Evolutionary conservation across 2,329 filamentous ascomycete species (phyloP).

Genomic region (Stachybotrys echinatus): DNA sequence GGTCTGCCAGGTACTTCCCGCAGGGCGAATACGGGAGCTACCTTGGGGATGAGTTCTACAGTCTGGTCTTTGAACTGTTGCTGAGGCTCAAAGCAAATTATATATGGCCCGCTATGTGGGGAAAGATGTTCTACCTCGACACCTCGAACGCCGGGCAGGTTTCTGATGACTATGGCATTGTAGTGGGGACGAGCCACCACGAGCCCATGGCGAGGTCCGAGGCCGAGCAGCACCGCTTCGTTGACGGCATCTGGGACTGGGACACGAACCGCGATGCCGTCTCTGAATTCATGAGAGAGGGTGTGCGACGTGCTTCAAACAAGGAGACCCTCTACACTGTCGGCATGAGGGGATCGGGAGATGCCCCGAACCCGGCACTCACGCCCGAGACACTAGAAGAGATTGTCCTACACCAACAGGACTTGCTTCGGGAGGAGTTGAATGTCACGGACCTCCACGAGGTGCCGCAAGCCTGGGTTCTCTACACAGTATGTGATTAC

Average conservation of each 20-base stretch:
- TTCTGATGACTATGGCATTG: constrained; percentile 55
- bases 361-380: neutral
- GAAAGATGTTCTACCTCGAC: constrained; percentile 50
- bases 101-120: constrained; percentile 59
- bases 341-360: neutral
- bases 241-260: constrained; percentile 51
- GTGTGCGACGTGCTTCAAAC: neutral
- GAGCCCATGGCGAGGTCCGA: constrained; percentile 57
- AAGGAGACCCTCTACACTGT: neutral
- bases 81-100: constrained; percentile 53
- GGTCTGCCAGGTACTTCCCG: neutral
- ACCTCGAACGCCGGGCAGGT: constrained; percentile 47
- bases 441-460: neutral
- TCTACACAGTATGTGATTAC: neutral
- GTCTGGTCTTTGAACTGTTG: constrained; percentile 53
- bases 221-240: constrained; percentile 26
- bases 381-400: neutral
- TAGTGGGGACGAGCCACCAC: constrained; percentile 56
- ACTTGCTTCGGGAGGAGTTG: neutral
- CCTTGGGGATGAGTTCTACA: constrained; percentile 41
- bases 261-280: neutral
- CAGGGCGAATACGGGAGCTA: neutral
- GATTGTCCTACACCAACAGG: neutral
- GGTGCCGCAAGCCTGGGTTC: neutral
- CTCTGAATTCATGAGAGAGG: neutral